Evolutionary conservation across 306 rosid genomes (phyloP), one percentile per base, ranked within the genome.

Genomic region (Citrullus amarus): DNA sequence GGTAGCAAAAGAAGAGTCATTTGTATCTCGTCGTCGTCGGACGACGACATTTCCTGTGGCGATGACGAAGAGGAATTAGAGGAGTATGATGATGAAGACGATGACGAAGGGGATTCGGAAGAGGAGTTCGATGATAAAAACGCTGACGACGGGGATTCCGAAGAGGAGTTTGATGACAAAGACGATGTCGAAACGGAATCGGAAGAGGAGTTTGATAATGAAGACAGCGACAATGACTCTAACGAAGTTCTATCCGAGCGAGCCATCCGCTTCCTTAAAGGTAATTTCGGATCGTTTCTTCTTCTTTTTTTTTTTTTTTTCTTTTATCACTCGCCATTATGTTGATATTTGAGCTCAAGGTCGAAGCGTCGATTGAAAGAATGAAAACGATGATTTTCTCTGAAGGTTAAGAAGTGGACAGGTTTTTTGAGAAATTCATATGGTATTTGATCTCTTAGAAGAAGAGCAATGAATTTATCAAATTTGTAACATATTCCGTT

Each of bases 211-310:
- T 44, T 22, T 22, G 56, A 70, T 70, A 6, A 46, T 1, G 38
- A 46, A 48, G 41, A 9, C 14, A 25, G 20, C n/a, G 43, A 50
- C 41, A 68, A 61, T 20, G 81, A 7, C 30, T 86, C 81, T 46
- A 87, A 82, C 5, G 87, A 79, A 22, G 86, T 89, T 16, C 87
- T 84, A 79, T 81, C 83, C 82, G 22, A 84, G 57, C 88, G 85
- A 82, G 87, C 85, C 15, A 54, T 85, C 18, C 71, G 85, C 20
- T 84, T 77, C 68, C 88, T 90, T 79, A 81, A 78, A 83, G 96
- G 96, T 92, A 80, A 69, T 53, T 15, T 66, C 30, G 3, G 36
- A n/a, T 56, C 56, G 57, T 28, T 56, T 46, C 6, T 6, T 82
- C 34, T 39, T 20, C 12, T 61, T 78, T 12, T 56, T 20, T 25